These are phyloP conservation scores for Aegilops sharonensis DNA, from an alignment of 176 grass and related monocot species.

Conservation along the genomic window DNA sequence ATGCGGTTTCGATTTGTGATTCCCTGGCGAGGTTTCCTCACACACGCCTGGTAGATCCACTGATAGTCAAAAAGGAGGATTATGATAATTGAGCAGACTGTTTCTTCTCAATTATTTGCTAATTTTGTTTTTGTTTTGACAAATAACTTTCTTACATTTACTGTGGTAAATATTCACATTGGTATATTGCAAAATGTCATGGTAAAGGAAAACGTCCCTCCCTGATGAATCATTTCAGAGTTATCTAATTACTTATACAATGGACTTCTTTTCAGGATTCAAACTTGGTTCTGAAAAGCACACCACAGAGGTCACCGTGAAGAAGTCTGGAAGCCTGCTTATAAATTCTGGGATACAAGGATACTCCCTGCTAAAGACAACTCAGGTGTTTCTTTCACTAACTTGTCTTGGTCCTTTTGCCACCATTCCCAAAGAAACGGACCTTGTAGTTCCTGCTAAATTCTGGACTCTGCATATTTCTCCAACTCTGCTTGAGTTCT, in stretches of 20 bases:
- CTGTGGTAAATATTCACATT: background rate
- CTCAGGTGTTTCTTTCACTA: slow-evolving; percentile 56
- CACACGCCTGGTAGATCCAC: background rate
- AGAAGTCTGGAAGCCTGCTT: slow-evolving; percentile 61
- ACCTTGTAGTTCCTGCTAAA: too few species aligned
- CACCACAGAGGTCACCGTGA: slow-evolving; percentile 71
- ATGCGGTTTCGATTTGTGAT: too few species aligned
- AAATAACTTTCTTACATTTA: background rate
- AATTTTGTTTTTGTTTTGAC: background rate
- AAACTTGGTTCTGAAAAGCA: slow-evolving; percentile 80
- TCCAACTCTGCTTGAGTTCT: background rate
- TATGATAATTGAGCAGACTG: background rate
- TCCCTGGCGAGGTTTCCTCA: too few species aligned
- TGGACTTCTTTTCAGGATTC: slow-evolving; percentile 58
- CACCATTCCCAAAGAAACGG: background rate
- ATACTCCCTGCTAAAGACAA: slow-evolving; percentile 81
- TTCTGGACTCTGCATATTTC: too few species aligned
- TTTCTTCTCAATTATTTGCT: background rate
- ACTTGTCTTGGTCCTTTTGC: background rate
- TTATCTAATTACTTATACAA: background rate
- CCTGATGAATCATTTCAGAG: background rate
- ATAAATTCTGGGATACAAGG: slow-evolving; percentile 85
- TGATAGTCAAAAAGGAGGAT: background rate
- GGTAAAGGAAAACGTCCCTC: background rate
- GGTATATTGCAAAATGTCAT: background rate